Evolutionary conservation across 768 basidiomycete species (phyloP), one percentile per base, ranked within the genome.

Genomic region (Epithele typhae): DNA sequence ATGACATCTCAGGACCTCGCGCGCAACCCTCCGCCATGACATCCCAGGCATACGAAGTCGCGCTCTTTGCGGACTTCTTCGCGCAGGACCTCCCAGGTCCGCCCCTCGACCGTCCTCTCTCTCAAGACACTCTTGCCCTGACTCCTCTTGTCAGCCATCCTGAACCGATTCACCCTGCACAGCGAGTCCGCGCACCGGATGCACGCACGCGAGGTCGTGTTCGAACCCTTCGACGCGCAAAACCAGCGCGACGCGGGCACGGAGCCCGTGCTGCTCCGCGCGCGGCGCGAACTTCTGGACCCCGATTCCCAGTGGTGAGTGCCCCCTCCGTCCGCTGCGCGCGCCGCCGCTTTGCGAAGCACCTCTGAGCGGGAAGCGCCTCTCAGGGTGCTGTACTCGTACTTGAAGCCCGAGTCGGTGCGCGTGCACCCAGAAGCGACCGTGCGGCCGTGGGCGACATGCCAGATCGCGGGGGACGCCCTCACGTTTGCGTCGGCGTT

Each of bases 401-500:
- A 85, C 61, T 69, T 89, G 46, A 89, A 88, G 61, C 88, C 90
- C 41, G 89, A 92, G 62, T 83, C 84, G n/a, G 81, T 80, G 10
- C 78, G 88, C 37, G 82, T 84, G 14, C 84, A 91, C 55, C 88
- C 89, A 9, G 87, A 91, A 60, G 87, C 88, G 1, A 92, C 90
- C 3, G 89, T 92, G 38, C 76, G 89, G 40, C 87, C 90, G 9
- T 91, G 89, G 83, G 82, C 87, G 12, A 84, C 79, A 25, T 84
- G 82, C 50, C 78, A 87, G 57, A 83, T 92, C 18, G 72, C 79
- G 21, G 89, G 89, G 1, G 87, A 92, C 62, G 87, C 86, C 10
- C 65, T 88, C 25, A 81, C 82, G 59, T 90, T 91, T 61, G 87
- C 87, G 12, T 84, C 80, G 42, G 85, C 86, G 3, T 67, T 92